phyloP scores from a whole-genome alignment of 108 stramenopile genomes.

The Pseudonitzschia delicatissima region DNA sequence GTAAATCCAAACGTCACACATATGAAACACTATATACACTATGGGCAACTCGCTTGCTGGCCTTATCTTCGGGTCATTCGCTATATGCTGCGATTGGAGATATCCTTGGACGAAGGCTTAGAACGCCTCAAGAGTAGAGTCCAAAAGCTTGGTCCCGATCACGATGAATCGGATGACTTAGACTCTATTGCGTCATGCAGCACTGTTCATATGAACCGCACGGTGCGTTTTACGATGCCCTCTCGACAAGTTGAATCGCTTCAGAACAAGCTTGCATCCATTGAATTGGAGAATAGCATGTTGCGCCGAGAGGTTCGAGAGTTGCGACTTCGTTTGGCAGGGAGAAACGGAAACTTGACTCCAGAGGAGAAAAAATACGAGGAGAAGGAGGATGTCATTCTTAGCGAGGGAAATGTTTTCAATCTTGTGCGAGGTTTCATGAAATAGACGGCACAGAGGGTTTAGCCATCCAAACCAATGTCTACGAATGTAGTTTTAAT shows the following conservation, averaged over 20 bases:
- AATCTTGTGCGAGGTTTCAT: neutral
- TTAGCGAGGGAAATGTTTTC: constrained; percentile 9
- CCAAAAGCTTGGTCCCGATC: constrained; percentile 39
- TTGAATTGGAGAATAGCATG: constrained; percentile 23
- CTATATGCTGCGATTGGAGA: constrained; percentile 80
- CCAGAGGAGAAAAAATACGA: constrained; percentile 1
- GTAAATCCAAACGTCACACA: constrained; percentile 76
- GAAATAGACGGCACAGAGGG: no score
- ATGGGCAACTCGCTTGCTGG: constrained; percentile 85
- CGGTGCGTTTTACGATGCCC: constrained; percentile 21
- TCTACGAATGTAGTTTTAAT: no score
- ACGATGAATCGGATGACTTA: constrained; percentile 32
- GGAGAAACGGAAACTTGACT: neutral
- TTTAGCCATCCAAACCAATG: no score
- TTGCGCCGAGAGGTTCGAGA: constrained; percentile 14
- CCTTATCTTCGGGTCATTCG: constrained; percentile 78
- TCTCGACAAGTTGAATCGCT: constrained; percentile 20
- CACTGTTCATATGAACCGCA: constrained; percentile 9
- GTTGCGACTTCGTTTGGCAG: neutral
- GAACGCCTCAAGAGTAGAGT: constrained; percentile 57
- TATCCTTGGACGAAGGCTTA: constrained; percentile 65
- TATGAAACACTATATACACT: constrained; percentile 83
- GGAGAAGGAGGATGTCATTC: neutral
- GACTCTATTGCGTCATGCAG: constrained; percentile 55
- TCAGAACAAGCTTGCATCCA: constrained; percentile 4